Evolutionary conservation across 139 green algal genomes (phyloP).

Genomic region (Closterium sp.): DNA sequence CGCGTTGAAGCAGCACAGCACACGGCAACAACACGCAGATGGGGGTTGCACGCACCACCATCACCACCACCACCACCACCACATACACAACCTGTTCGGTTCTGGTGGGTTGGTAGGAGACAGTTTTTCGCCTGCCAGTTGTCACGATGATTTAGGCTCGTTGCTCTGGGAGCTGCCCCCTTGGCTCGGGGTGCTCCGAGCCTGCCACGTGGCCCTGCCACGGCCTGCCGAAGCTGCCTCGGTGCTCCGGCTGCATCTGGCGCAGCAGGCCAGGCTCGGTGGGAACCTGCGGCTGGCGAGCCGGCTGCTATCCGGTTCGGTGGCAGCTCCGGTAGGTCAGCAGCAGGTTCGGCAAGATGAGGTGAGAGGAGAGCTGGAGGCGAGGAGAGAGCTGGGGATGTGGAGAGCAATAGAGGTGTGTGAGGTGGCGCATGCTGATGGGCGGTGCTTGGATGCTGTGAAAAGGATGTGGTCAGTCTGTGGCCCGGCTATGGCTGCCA

Average conservation of each 20-base stretch:
- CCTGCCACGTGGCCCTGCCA: neutral
- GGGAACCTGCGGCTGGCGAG: neutral
- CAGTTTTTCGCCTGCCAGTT: neutral
- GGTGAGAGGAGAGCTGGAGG: too few relatives aligned
- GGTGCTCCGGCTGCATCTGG: neutral
- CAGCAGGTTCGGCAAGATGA: neutral
- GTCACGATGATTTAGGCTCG: neutral
- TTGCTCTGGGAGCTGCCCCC: neutral
- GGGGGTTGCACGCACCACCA: too few relatives aligned
- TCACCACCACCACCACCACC: too few relatives aligned
- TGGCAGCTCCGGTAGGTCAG: neutral
- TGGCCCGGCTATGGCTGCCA: neutral
- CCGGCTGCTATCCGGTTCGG: neutral
- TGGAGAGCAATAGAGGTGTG: neutral
- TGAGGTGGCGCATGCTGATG: neutral
- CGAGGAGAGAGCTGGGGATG: too few relatives aligned
- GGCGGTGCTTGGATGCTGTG: neutral
- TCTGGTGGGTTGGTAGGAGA: neutral
- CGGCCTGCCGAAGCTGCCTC: neutral
- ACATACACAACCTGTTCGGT: neutral
- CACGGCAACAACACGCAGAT: too few relatives aligned
- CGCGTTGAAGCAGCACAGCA: too few relatives aligned
- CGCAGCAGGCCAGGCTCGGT: neutral
- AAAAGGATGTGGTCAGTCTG: neutral
- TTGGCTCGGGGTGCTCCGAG: neutral